Conservation (phyloP, 176 grass and related monocot species). For the Rhipidocladum racemiflorum region DNA sequence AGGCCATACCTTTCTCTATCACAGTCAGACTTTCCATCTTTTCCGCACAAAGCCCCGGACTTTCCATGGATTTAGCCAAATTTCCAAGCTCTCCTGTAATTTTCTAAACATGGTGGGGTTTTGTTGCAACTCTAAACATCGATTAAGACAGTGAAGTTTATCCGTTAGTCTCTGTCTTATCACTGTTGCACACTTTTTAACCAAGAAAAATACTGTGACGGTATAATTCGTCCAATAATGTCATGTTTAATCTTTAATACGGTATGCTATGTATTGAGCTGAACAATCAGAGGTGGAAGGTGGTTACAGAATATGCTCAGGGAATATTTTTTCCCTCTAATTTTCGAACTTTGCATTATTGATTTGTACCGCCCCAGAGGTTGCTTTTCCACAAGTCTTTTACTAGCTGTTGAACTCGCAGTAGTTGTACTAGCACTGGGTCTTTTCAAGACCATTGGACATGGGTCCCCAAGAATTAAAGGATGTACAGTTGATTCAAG, state of each 20-base stretch:
- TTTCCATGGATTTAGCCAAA: constrained; percentile 12
- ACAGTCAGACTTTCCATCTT: constrained; percentile 27
- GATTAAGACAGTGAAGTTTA: constrained; percentile 35
- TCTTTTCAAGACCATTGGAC: constrained; percentile 46
- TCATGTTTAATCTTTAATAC: constrained; percentile 11
- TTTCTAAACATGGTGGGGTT: constrained; percentile 11
- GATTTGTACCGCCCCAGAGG: constrained; percentile 34
- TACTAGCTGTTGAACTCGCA: constrained; percentile 53
- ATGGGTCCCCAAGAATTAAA: constrained; percentile 56
- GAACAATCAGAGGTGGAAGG: constrained; percentile 23
- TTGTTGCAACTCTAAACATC: neutral
- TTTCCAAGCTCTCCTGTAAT: constrained; percentile 10
- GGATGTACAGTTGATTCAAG: constrained; percentile 37
- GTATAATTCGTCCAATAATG: constrained; percentile 12
- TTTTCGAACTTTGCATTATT: constrained; percentile 42
- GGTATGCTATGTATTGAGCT: neutral
- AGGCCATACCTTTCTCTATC: constrained; percentile 32
- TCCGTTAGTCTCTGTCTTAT: constrained; percentile 35
- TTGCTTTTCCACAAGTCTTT: constrained; percentile 50
- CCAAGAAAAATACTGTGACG: neutral
- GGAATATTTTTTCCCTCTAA: neutral
- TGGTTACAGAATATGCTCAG: constrained; percentile 27
- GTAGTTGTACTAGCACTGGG: constrained; percentile 43
- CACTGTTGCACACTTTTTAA: constrained; percentile 10
- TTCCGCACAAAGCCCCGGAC: constrained; percentile 24